A percentile compares a stretch with the other conserved stretches of the same genome.
phyloP scores from a whole-genome alignment of 2,329 filamentous ascomycete genomes.

The Didymella pomorum region DNA sequence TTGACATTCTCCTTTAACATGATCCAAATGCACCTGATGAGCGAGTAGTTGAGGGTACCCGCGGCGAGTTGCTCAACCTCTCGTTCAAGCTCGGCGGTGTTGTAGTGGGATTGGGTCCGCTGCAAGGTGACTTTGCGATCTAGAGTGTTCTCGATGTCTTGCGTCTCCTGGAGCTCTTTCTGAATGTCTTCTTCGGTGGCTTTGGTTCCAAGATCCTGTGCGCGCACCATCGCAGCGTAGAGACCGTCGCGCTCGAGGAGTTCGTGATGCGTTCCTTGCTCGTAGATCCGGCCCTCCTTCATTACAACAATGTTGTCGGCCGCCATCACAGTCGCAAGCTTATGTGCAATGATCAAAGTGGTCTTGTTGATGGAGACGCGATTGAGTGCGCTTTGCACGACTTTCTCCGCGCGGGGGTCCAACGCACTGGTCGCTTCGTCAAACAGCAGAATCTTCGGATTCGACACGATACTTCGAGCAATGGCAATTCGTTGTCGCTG shows the following conservation, averaged over 20 bases:
- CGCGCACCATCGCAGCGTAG: constrained; percentile 31
- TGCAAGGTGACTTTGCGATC: constrained; percentile 16
- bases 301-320: constrained; percentile 54
- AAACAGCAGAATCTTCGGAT: constrained; percentile 23
- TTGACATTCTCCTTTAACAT: constrained; percentile 25
- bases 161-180: constrained; percentile 9
- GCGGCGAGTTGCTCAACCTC: constrained; percentile 21
- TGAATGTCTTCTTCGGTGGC: constrained; percentile 7
- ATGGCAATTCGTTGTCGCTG: constrained; percentile 85
- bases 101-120: constrained; percentile 19
- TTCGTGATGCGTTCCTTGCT: constrained; percentile 43
- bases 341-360: constrained; percentile 54
- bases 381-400: constrained; percentile 43
- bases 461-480: constrained; percentile 35
- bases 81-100: constrained; percentile 5
- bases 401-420: constrained; percentile 13
- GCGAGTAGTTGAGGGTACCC: constrained; percentile 20
- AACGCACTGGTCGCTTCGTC: constrained; percentile 19
- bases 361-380: constrained; percentile 38
- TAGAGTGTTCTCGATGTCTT: constrained; percentile 3
- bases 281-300: constrained; percentile 50
- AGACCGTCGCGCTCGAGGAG: constrained; percentile 23
- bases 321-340: constrained; percentile 50
- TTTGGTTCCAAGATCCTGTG: constrained; percentile 39
- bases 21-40: constrained; percentile 22